These are phyloP conservation scores for Chloris gayana DNA, from an alignment of 176 grass and related monocot genomes.

Conservation along the genomic window DNA sequence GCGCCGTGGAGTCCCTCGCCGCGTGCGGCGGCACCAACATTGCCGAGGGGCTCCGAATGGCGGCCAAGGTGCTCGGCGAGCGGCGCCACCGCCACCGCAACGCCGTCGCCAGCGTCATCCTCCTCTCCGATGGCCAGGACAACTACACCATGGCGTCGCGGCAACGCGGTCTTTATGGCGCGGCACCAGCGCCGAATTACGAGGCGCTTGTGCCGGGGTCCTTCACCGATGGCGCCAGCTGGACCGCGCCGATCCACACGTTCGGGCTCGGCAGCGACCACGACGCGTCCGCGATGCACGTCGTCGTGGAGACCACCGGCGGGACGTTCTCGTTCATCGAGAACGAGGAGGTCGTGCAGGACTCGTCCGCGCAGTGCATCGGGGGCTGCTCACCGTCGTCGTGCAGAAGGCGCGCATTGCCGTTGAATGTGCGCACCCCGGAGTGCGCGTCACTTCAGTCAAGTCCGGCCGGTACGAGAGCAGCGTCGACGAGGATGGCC, in stretches of 20 bases:
- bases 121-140: constrained; percentile 82
- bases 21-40: constrained; percentile 62
- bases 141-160: constrained; percentile 34
- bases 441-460: constrained; percentile 32
- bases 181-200: constrained; percentile 17
- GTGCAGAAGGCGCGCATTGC: constrained; percentile 41
- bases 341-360: constrained; percentile 60
- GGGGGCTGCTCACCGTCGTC: constrained; percentile 73
- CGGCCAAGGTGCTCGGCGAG: constrained; percentile 56
- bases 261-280: constrained; percentile 84
- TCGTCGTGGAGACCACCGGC: constrained; percentile 49
- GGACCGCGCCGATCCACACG: constrained; percentile 55
- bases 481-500: constrained; percentile 39
- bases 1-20: constrained; percentile 40
- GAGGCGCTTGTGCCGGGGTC: constrained; percentile 54
- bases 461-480: constrained; percentile 66
- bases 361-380: constrained; percentile 82
- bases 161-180: not conserved
- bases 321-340: constrained; percentile 84
- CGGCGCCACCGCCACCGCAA: constrained; percentile 53
- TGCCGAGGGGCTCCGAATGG: constrained; percentile 54
- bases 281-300: constrained; percentile 69
- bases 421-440: constrained; percentile 24
- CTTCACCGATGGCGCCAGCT: constrained; percentile 1
- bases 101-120: constrained; percentile 70